Evolutionary conservation across 2,329 filamentous ascomycete species (phyloP).

Genomic region (Botryotinia narcissicola): DNA sequence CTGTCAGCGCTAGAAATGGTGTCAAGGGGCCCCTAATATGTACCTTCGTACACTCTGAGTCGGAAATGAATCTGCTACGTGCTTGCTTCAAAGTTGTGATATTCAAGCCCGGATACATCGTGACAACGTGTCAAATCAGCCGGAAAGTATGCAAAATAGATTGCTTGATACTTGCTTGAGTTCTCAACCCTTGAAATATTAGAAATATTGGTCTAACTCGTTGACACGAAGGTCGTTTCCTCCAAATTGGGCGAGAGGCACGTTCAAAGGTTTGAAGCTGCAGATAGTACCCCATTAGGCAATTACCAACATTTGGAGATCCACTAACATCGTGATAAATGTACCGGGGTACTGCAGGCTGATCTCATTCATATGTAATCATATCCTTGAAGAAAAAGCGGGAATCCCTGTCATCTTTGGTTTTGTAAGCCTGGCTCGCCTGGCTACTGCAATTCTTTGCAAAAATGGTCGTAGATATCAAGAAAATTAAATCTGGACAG

Average conservation of each 20-base stretch:
- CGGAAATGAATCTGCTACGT: background rate
- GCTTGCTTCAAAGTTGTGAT: background rate
- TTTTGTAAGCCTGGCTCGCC: background rate
- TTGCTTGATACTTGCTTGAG: background rate
- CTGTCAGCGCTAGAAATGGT: background rate
- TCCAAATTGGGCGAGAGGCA: slow-evolving; percentile 16
- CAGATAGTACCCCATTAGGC: slow-evolving; percentile 17
- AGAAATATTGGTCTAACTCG: background rate
- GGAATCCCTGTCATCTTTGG: slow-evolving; percentile 2
- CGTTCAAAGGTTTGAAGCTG: background rate
- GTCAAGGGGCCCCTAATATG: slow-evolving; percentile 3
- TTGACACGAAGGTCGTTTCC: slow-evolving; percentile 6
- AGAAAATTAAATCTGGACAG: background rate
- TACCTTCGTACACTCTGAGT: background rate
- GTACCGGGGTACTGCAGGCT: slow-evolving; percentile 18
- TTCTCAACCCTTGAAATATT: background rate
- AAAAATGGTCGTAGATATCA: background rate
- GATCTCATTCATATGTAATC: slow-evolving; percentile 12
- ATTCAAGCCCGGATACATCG: background rate
- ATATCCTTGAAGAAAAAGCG: slow-evolving; percentile 12
- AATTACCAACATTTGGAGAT: slow-evolving; percentile 2
- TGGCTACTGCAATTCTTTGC: background rate
- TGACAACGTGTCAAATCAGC: slow-evolving; percentile 10
- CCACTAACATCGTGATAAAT: slow-evolving; percentile 12
- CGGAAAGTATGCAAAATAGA: background rate